A percentile compares a stretch with the other conserved stretches of the same genome.
These are phyloP conservation scores for Penicillium riverlandense DNA, from an alignment of 495 filamentous ascomycete genomes.

Conservation along the genomic window DNA sequence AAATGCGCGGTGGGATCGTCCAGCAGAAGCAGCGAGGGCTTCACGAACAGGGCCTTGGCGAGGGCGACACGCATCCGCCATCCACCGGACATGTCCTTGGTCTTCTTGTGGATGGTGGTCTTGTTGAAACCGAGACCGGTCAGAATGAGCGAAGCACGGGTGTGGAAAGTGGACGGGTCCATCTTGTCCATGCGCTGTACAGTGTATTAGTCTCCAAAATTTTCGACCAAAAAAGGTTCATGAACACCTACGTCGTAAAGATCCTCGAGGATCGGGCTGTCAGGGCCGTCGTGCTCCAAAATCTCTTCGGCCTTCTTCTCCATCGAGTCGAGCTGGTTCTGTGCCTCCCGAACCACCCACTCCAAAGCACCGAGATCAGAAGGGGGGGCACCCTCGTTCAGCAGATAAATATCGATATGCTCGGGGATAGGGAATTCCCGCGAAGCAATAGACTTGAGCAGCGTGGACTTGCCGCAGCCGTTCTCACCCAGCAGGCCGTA, in stretches of 20 bases:
- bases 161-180: conserved; percentile 99
- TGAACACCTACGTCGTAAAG: conserved; percentile 79
- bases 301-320: conserved; percentile 86
- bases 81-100: conserved; percentile 99
- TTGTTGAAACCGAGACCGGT: conserved; percentile 99
- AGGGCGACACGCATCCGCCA: conserved; percentile 99
- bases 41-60: conserved; percentile 96
- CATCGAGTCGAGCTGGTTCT: conserved; percentile 84
- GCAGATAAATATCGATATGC: conserved; percentile 95
- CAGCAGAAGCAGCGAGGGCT: conserved; percentile 88
- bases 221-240: conserved; percentile 1
- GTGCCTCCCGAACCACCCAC: conserved; percentile 94
- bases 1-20: conserved; percentile 99
- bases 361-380: conserved; percentile 85
- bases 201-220: conserved; percentile 21
- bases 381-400: conserved; percentile 95
- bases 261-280: conserved; percentile 85
- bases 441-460: conserved; percentile 87
- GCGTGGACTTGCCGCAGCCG: conserved; percentile 96
- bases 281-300: conserved; percentile 84
- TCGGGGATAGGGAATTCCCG: conserved; percentile 95
- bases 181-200: conserved; percentile 91
- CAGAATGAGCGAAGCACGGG: conserved; percentile 90
- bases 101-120: conserved; percentile 92
- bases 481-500: conserved; percentile 98